Evolutionary conservation across 2,329 filamentous ascomycete species (phyloP).

Genomic region (Peltaster fructicola): DNA sequence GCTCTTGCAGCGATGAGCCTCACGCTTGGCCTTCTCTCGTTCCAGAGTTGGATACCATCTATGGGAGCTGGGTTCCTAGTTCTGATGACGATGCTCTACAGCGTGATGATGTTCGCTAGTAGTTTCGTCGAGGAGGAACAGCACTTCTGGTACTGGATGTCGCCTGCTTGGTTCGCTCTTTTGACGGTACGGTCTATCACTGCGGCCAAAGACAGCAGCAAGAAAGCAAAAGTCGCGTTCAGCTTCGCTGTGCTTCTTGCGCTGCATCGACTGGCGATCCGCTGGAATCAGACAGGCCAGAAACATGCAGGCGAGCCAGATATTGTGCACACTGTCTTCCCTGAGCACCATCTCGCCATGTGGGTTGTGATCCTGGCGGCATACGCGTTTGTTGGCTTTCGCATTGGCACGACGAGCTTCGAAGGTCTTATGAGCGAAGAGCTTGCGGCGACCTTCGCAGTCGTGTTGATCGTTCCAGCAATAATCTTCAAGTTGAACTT

Average conservation of each 20-base stretch:
- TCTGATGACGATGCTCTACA: conserved; percentile 36
- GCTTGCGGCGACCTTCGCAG: conserved; percentile 16
- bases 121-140: conserved; percentile 98
- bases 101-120: conserved; percentile 89
- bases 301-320: conserved; percentile 87
- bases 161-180: conserved; percentile 44
- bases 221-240: conserved; percentile 1
- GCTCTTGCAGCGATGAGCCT: conserved; percentile 25
- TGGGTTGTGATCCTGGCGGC: conserved; percentile 56
- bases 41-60: conserved; percentile 14
- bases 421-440: conserved; percentile 13
- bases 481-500: conserved; percentile 82
- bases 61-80: conserved; percentile 30
- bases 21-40: conserved; percentile 17
- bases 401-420: conserved; percentile 21
- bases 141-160: conserved; percentile 93
- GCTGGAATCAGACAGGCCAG: conserved; percentile 95
- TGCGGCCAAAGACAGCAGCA: conserved; percentile 2
- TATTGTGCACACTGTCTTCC: conserved; percentile 56
- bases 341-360: conserved; percentile 44
- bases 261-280: conserved; percentile 47
- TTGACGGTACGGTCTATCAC: conserved; percentile 15
- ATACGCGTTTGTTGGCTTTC: conserved; percentile 43
- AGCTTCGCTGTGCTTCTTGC: conserved; percentile 31
- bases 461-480: conserved; percentile 36